phyloP scores from a whole-genome alignment of 495 filamentous ascomycete genomes.

The Echria macrotheca region DNA sequence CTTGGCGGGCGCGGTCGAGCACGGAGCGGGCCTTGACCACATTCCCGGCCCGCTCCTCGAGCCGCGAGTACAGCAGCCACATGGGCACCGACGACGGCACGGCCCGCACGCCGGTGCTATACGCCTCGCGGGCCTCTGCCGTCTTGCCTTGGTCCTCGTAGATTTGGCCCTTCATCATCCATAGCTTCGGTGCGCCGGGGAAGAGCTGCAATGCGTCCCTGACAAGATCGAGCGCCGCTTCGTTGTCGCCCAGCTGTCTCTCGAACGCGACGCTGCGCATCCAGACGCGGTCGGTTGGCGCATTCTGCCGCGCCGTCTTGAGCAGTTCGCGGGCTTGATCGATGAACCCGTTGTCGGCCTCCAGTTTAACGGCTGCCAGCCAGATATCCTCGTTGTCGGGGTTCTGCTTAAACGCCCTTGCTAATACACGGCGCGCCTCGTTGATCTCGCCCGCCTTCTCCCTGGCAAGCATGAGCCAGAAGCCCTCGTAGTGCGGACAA shows the following conservation, averaged over 20 bases:
- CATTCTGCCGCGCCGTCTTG: slow-evolving; percentile 71
- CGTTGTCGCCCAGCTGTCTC: slow-evolving; percentile 69
- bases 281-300: slow-evolving; percentile 93
- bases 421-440: slow-evolving; percentile 77
- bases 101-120: slow-evolving; percentile 80
- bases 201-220: slow-evolving; percentile 84
- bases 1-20: slow-evolving; percentile 82
- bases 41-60: slow-evolving; percentile 81
- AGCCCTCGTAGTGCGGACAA: slow-evolving; percentile 79
- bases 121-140: slow-evolving; percentile 85
- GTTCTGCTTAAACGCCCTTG: slow-evolving; percentile 83
- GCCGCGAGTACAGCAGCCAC: slow-evolving; percentile 79
- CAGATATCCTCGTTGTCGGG: slow-evolving; percentile 96
- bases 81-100: slow-evolving; percentile 77
- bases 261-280: slow-evolving; percentile 92
- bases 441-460: slow-evolving; percentile 83
- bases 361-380: slow-evolving; percentile 84
- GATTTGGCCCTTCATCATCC: slow-evolving; percentile 98
- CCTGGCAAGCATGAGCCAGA: slow-evolving; percentile 94
- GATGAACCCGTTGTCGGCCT: slow-evolving; percentile 76
- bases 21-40: slow-evolving; percentile 88
- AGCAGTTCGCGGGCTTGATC: slow-evolving; percentile 78
- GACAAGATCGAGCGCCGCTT: slow-evolving; percentile 78
- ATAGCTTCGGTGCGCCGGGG: slow-evolving; percentile 80
- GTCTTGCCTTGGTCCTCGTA: slow-evolving; percentile 75